Base-by-base conservation (phyloP, 768 basidiomycete species). In the Floccularia luteovirens region DNA sequence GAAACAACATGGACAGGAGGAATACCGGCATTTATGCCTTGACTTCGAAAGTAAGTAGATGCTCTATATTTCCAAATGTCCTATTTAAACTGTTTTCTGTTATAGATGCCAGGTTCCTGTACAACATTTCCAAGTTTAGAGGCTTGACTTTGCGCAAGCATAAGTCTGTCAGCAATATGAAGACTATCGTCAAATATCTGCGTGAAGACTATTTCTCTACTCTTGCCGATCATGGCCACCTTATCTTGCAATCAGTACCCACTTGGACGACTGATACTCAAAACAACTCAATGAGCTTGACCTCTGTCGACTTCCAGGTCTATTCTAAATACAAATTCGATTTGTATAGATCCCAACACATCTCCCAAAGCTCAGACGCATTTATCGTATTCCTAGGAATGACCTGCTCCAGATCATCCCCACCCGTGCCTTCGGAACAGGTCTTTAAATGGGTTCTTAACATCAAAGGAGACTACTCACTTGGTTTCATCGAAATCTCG, bases 351-450 rank as follows among this genome's bases (percentile, higher is more conserved):
- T 30, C 10, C 14, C 33, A 34, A 11, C 17, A 19, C 10, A 34
- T 28, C 14, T 19, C 11, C 10, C 33, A 17, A 8, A 17, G 17
- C 17, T 11, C 17, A 8, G 38, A 39, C 6, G 6, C n/a, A 23
- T 20, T 39, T 13, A 14, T 39, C 14, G 22, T 39, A 11, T 24
- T 39, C 25, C 21, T 39, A 4, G 38, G 38, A 25, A 39, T 39
- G 38, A 27, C 38, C 21, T n/a, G n/a, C 14, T 39, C 20, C 38
- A 20, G 21, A n/a, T n/a, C 11, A n/a, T 22, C n/a, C 24, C 38
- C 38, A 24, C 27, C 38, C 14, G 24, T 5, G n/a, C 38, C 7
- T 20, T 24, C 27, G 23, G 21, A 22, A n/a, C 27, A 39, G 14
- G 12, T 20, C 21, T 24, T 20, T 24, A 24, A 39, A 3, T 24